These are phyloP conservation scores for Mitragyna speciosa DNA, from an alignment of 257 asterid species.

Conservation along the genomic window DNA sequence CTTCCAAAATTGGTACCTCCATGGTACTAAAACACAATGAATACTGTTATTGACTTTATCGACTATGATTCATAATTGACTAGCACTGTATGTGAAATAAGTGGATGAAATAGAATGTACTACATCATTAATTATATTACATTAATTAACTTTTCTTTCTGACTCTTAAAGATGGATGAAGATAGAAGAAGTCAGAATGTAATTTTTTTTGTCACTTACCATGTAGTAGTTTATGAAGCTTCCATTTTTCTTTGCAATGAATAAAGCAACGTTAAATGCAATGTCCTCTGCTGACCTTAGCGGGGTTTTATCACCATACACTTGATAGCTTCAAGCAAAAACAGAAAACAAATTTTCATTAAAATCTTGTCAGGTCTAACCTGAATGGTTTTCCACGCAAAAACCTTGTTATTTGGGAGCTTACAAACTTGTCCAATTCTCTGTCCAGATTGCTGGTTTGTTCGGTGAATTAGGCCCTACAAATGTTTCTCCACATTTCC, in stretches of 20 bases:
- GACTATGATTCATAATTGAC: background rate
- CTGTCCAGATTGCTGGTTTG: slow-evolving; percentile 94
- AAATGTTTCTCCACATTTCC: slow-evolving; percentile 77
- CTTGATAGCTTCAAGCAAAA: slow-evolving; percentile 51
- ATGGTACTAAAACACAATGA: slow-evolving; percentile 49
- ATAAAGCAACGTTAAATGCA: slow-evolving; percentile 69
- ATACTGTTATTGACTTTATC: background rate
- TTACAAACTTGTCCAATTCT: slow-evolving; percentile 95
- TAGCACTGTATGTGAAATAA: background rate
- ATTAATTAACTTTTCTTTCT: too few relatives aligned
- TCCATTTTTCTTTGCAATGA: slow-evolving; percentile 76
- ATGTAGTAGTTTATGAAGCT: slow-evolving; percentile 88
- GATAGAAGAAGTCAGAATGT: too few relatives aligned
- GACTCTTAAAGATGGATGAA: background rate
- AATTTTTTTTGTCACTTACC: slow-evolving; percentile 37
- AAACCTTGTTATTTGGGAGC: slow-evolving; percentile 8
- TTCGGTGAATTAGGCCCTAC: slow-evolving; percentile 87
- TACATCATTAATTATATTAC: too few relatives aligned
- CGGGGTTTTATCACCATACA: slow-evolving; percentile 55
- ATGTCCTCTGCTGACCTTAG: slow-evolving; percentile 57
- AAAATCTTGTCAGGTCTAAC: background rate
- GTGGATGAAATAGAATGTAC: background rate
- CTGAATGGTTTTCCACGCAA: background rate
- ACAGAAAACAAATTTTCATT: background rate
- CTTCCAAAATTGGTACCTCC: slow-evolving; percentile 95